phyloP scores from a whole-genome alignment of 768 basidiomycete species.

The Mycena floridula region DNA sequence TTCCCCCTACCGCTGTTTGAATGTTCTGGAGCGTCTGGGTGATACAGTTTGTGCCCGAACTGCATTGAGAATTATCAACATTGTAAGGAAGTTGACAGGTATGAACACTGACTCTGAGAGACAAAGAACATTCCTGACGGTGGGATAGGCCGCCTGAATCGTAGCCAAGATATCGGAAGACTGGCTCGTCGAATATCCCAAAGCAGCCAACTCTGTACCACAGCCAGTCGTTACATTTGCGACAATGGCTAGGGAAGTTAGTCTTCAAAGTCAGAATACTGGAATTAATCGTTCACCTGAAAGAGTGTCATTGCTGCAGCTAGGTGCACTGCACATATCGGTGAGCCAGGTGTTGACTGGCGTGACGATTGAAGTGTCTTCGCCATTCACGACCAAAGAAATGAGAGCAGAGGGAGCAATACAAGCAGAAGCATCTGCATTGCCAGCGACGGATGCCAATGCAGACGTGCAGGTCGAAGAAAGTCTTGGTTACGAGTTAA shows the following conservation, averaged over 20 bases:
- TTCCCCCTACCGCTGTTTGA: conserved; percentile 29
- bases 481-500: conserved; percentile 23
- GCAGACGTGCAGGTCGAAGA: conserved; percentile 44
- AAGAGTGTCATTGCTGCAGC: conserved; percentile 8
- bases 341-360: conserved; percentile 57
- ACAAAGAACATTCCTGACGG: conserved; percentile 49
- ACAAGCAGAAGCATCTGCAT: conserved; percentile 41
- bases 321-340: conserved; percentile 40
- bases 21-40: conserved; percentile 51
- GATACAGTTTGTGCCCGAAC: conserved; percentile 41
- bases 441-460: conserved; percentile 36
- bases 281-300: too few relatives aligned
- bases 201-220: conserved; percentile 26
- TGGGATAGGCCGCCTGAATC: conserved; percentile 53
- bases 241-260: conserved; percentile 48
- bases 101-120: conserved; percentile 52
- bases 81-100: not conserved
- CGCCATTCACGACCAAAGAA: conserved; percentile 26
- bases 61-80: conserved; percentile 6
- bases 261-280: conserved; percentile 53
- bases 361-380: conserved; percentile 34
- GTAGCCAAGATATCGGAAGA: conserved; percentile 22
- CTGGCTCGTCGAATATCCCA: conserved; percentile 19
- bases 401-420: conserved; percentile 42
- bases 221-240: conserved; percentile 46